Conservation (phyloP, 1,139 yeast species). For the Debaryomyces sp. region DNA sequence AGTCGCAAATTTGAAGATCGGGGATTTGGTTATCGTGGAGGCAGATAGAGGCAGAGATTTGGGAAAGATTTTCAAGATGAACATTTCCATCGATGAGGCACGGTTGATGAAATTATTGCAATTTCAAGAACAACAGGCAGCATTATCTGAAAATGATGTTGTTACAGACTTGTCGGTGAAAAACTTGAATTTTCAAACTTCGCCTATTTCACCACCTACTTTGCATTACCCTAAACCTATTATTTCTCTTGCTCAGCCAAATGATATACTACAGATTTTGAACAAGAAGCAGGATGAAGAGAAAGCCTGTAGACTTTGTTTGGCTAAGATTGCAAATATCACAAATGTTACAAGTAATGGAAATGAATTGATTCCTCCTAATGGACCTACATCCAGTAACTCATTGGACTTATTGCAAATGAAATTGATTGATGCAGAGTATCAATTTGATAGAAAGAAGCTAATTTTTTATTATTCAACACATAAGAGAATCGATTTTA, state of each 20-base stretch:
- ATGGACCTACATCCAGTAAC: constrained; percentile 12
- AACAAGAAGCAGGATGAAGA: constrained; percentile 71
- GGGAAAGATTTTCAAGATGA: constrained; percentile 73
- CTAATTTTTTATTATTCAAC: constrained; percentile 83
- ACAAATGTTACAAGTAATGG: constrained; percentile 11
- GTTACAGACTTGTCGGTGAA: constrained; percentile 29
- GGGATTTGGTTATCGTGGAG: constrained; percentile 90
- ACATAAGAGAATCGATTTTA: constrained; percentile 82
- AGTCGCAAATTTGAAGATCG: constrained; percentile 38
- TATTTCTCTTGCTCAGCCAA: constrained; percentile 63
- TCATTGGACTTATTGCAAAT: constrained; percentile 31
- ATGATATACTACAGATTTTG: constrained; percentile 61
- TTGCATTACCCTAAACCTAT: constrained; percentile 74
- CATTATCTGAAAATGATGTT: constrained; percentile 34
- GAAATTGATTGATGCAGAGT: constrained; percentile 77
- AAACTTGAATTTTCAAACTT: constrained; percentile 18
- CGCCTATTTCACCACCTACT: constrained; percentile 36
- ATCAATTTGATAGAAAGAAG: constrained; percentile 94
- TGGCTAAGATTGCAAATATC: constrained; percentile 57
- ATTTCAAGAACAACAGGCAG: constrained; percentile 60
- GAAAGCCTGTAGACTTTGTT: constrained; percentile 64
- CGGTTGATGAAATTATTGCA: constrained; percentile 56
- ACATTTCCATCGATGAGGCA: constrained; percentile 67
- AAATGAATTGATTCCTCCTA: constrained; percentile 3
- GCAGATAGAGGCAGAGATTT: constrained; percentile 97